Base-by-base conservation (phyloP, 176 grass and related monocot genomes). In the maize (Zea mays) region DNA sequence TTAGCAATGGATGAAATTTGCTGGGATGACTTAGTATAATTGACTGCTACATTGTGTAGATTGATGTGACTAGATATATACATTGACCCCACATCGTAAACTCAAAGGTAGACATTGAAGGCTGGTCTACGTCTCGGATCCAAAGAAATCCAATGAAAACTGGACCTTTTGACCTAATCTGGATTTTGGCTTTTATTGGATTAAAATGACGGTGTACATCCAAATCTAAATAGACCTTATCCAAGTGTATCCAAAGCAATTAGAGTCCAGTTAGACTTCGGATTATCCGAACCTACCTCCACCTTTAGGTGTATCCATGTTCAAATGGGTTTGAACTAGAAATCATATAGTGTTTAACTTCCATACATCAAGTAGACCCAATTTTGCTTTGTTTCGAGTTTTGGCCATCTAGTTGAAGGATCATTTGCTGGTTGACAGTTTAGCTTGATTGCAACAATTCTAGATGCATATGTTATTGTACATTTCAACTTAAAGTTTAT, bases 321-420 rank as follows among this genome's bases (percentile, higher is more conserved):
- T 82, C 49, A 72, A 72, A 75, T 62, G 58, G 38, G 5, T 27
- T 77, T 66, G 12, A 78, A 59, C 2, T 38, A 10, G 2, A n/a
- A 65, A 76, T 46, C 4, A 8, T 35, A 55, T 58, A 19, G 14
- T 48, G 17, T 37, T 71, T 17, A 56, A 20, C 10, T 43, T 27
- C 9, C 8, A 10, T 67, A 69, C 2, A 69, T 69, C 11, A 69
- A 69, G 65, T 4, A 33, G 27, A 27, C 27, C 27, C 27, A 27
- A 27, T 47, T 44, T 71, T 77, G 50, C 47, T 50, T 70, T 70
- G 20, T 49, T 72, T 52, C 11, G 3, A 71, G 46, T 33, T 76
- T 69, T 77, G 20, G 34, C 65, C 54, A 62, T 77, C 61, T 27
- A 55, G 3, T 76, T 17, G 59, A 11, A 77, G 41, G 45, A 55